Conservation (phyloP, 306 rosid genomes). For the Neltuma alba region DNA sequence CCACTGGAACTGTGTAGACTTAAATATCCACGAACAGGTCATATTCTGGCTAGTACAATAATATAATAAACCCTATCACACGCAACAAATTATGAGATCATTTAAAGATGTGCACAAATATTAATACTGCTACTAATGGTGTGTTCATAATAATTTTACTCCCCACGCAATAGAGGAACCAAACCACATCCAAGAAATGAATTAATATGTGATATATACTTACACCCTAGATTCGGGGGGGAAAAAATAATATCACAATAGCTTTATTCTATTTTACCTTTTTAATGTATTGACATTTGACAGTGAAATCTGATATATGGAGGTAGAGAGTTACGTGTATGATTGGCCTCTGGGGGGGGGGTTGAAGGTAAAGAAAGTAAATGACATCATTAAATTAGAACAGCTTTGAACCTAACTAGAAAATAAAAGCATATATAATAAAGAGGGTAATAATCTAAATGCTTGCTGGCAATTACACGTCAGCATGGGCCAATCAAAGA, state of each 20-base stretch:
- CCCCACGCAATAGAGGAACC: background rate
- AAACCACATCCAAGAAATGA: background rate
- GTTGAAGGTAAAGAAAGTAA: slow-evolving; percentile 16
- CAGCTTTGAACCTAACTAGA: slow-evolving; percentile 18
- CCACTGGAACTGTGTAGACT: background rate
- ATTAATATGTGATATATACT: background rate
- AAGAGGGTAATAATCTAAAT: slow-evolving; percentile 21
- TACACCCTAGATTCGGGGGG: background rate
- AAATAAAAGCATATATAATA: slow-evolving; percentile 13
- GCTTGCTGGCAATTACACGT: slow-evolving; percentile 32
- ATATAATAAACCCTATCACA: background rate
- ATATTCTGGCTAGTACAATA: background rate
- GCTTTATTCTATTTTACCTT: background rate
- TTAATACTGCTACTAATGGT: background rate
- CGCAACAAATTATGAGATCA: background rate
- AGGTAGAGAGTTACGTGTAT: background rate
- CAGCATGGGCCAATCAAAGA: slow-evolving; percentile 27
- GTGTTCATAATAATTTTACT: background rate
- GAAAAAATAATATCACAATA: background rate
- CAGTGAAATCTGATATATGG: background rate
- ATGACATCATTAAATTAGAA: slow-evolving; percentile 19
- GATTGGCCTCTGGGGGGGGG: background rate
- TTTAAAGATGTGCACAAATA: background rate
- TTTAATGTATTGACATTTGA: background rate
- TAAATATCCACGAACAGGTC: background rate